Evolutionary conservation across 2,329 filamentous ascomycete species (phyloP), one percentile per base, ranked within the genome.

Genomic region (Hypoxylon sp.): DNA sequence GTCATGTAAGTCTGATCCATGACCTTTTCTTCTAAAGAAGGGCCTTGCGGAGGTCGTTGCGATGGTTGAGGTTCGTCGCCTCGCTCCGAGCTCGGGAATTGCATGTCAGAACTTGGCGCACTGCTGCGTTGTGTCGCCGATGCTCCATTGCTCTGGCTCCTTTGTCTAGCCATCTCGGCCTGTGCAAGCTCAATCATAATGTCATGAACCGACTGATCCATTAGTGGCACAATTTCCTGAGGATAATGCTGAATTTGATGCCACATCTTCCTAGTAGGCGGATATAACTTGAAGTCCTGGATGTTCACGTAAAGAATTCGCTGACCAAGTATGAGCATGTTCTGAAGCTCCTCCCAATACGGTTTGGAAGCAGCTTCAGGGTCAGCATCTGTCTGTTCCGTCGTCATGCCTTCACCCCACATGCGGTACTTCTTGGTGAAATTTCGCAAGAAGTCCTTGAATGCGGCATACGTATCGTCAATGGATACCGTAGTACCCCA

Each of bases 401-500:
- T 91, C 0, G 93, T 87, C 74, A 92, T 87, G n/a, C 94, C 94
- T 73, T 97, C 93, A 22, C 90, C 88, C 83, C 95, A 96, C 88
- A 98, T 89, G 70, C 96, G 93, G 77, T 99, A 98, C 81, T 98
- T 98, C 73, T 89, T 91, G 67, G 94, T 93, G 75, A 96, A 99
- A 78, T 97, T 97, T 78, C 90, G 89, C 29, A 99, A 84, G 76
- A 99, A 99, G 71, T 96, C 94, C 77, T 96, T 95, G 84, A 98
- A 97, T 0, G 91, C 86, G 56, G 90, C 88, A 80, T 97, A 92
- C 0, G 94, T 94, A 78, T 98, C 94, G 67, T 93, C 90, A 58
- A 99, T 92, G 4, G 95, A 97, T 54, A 99, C 93, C 42, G 97
- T 98, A 47, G 96, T 99, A 79, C 96, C 96, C 96, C 96, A 99